These are phyloP conservation scores for Stellera chamaejasme DNA, from an alignment of 345 rosid genomes.

Conservation along the genomic window DNA sequence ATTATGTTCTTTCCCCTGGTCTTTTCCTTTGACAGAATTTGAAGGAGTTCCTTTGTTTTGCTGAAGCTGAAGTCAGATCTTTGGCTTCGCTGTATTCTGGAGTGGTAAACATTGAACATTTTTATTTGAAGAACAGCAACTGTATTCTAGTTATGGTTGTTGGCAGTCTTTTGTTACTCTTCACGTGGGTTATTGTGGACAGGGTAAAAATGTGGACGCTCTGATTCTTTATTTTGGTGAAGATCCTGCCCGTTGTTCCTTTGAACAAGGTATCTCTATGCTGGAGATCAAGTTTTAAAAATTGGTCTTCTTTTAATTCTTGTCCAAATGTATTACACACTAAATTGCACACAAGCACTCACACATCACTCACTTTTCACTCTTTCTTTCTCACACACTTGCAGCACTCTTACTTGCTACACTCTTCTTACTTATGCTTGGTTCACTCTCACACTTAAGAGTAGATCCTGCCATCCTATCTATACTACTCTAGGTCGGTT, in stretches of 20 bases:
- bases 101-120: constrained; percentile 48
- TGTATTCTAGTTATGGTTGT: constrained; percentile 2
- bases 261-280: constrained; percentile 65
- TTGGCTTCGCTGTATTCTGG: constrained; percentile 74
- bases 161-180: neutral
- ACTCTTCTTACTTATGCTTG: too few relatives aligned
- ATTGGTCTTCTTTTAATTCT: too few relatives aligned
- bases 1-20: neutral
- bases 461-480: too few relatives aligned
- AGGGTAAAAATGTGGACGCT: constrained; percentile 88
- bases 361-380: too few relatives aligned
- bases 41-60: constrained; percentile 68
- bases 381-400: too few relatives aligned
- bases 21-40: constrained; percentile 30
- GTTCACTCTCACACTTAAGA: too few relatives aligned
- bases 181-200: constrained; percentile 12
- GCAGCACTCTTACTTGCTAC: too few relatives aligned
- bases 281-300: neutral
- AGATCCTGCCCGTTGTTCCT: constrained; percentile 88
- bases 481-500: too few relatives aligned
- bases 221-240: constrained; percentile 92
- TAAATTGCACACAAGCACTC: too few relatives aligned
- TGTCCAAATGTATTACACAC: too few relatives aligned
- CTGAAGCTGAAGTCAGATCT: constrained; percentile 81
- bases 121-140: constrained; percentile 1